phyloP scores from a whole-genome alignment of 257 asterid genomes.

The Solanum corneliomulleri region DNA sequence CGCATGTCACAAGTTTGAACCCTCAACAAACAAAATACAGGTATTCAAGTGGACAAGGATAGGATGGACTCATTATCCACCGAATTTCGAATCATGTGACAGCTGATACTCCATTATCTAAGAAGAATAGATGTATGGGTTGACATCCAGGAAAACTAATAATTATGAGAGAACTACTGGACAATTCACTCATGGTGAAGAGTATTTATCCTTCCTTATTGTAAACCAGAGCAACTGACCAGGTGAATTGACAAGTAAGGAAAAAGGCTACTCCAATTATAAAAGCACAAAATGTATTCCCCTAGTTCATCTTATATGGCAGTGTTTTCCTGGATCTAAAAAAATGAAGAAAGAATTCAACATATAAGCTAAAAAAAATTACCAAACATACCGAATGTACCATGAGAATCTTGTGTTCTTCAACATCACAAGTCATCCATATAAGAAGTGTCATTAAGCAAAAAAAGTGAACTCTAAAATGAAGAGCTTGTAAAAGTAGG shows the following conservation, averaged over 20 bases:
- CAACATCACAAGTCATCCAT: not conserved
- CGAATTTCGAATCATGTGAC: not conserved
- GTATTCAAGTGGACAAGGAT: not conserved
- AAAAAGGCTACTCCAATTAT: not conserved
- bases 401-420: not conserved
- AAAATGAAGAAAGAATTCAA: not conserved
- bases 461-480: not conserved
- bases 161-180: not conserved
- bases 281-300: not conserved
- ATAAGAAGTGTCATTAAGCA: not conserved
- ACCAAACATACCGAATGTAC: not conserved
- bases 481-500: not conserved
- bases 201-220: not conserved
- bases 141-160: not conserved
- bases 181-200: not conserved
- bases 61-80: not conserved
- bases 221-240: not conserved
- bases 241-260: not conserved
- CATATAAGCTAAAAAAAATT: not conserved
- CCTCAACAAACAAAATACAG: not conserved
- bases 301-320: not conserved
- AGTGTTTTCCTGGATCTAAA: not conserved
- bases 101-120: not conserved
- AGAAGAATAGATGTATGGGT: not conserved
- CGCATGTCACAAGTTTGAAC: not conserved